phyloP scores from a whole-genome alignment of 768 basidiomycete species.

The Nidularia pulvinata region DNA sequence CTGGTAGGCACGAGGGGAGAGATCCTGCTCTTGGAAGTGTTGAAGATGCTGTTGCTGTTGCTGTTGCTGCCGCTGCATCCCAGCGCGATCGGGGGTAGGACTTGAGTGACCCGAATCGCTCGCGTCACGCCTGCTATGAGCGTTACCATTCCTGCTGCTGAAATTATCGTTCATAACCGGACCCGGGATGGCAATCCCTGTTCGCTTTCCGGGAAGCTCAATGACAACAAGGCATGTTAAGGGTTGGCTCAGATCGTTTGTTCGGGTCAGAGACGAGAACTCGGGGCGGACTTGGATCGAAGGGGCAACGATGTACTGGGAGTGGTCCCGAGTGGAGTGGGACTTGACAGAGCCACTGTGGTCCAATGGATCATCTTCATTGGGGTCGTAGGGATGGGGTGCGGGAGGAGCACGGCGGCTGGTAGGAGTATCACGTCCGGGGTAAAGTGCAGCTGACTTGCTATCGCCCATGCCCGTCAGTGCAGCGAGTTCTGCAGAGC shows the following conservation, averaged over 20 bases:
- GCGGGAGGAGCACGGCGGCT: conserved; percentile 30
- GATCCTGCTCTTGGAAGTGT: conserved; percentile 7
- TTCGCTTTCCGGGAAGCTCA: conserved; percentile 83
- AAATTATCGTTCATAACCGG: conserved; percentile 51
- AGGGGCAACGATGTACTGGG: conserved; percentile 84
- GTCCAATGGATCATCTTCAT: conserved; percentile 87
- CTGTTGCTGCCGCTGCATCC: conserved; percentile 18
- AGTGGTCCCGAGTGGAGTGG: conserved; percentile 37
- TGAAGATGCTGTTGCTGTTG: conserved; percentile 11
- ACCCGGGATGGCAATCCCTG: conserved; percentile 46
- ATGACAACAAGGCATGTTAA: conserved; percentile 94
- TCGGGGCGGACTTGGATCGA: conserved; percentile 94
- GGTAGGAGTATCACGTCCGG: conserved; percentile 66
- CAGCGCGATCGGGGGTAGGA: conserved; percentile 31
- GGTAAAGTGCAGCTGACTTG: conserved; percentile 53
- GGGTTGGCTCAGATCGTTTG: conserved; percentile 71
- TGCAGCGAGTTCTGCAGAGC: conserved; percentile 79
- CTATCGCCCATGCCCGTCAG: conserved; percentile 87
- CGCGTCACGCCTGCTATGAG: conserved; percentile 16
- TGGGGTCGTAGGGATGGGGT: conserved; percentile 59
- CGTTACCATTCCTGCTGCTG: conserved; percentile 22
- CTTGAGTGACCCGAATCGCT: conserved; percentile 39
- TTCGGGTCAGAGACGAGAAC: conserved; percentile 79
- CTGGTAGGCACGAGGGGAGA: conserved; percentile 21
- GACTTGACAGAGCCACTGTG: conserved; percentile 49